These are phyloP conservation scores for Immersiporthe knoxdaviesiana DNA, from an alignment of 2,329 filamentous ascomycete genomes.

Conservation along the genomic window DNA sequence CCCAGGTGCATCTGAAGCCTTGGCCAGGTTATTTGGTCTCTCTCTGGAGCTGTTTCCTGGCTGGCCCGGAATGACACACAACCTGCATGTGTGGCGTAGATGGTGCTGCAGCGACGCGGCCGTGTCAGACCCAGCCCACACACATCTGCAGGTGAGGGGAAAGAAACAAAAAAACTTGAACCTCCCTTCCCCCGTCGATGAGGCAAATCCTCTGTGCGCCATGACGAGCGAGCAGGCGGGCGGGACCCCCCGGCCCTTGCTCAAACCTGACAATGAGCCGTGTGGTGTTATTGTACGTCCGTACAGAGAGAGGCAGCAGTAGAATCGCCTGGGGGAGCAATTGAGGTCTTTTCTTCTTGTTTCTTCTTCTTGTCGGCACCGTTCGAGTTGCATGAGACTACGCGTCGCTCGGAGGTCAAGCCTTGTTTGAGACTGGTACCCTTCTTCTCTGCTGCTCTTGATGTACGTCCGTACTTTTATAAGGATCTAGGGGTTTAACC, in stretches of 20 bases:
- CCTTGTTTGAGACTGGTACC: background rate
- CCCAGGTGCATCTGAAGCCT: background rate
- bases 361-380: background rate
- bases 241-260: background rate
- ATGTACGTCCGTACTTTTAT: conserved; percentile 2
- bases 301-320: background rate
- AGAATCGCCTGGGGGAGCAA: background rate
- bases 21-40: background rate
- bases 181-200: background rate
- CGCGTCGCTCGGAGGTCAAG: background rate
- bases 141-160: background rate
- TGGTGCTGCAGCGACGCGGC: background rate
- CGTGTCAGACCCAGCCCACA: background rate
- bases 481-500: background rate
- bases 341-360: no score
- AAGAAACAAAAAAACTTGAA: background rate
- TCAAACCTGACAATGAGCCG: background rate
- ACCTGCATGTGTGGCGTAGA: background rate
- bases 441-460: background rate
- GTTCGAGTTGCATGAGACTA: conserved; percentile 5
- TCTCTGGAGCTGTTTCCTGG: background rate
- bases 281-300: background rate
- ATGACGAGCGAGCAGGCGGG: background rate
- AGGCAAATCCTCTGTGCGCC: background rate
- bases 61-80: background rate